Conservation (phyloP, 1,284 basidiomycete genomes). For the Xerocomus nothofagi region DNA sequence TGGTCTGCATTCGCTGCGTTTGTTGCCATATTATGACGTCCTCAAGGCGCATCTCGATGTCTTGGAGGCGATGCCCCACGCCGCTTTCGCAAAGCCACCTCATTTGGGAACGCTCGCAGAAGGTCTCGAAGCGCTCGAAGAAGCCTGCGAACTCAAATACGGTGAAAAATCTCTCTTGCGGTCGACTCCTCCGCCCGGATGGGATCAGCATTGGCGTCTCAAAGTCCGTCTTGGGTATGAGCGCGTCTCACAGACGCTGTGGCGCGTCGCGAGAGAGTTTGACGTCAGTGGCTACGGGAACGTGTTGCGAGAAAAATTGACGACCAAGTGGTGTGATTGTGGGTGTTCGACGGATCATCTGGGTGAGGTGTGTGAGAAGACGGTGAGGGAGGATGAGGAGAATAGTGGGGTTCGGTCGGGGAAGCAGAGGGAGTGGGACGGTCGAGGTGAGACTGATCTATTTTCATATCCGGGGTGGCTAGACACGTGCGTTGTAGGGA, state of each 20-base stretch:
- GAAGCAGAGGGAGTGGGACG: conserved; percentile 71
- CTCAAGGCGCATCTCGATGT: conserved; percentile 59
- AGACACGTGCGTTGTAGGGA: conserved; percentile 34
- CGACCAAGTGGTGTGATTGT: conserved; percentile 72
- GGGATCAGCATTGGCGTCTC: conserved; percentile 53
- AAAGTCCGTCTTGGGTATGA: conserved; percentile 64
- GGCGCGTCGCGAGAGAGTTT: conserved; percentile 66
- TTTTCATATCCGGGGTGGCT: background rate
- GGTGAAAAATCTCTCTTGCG: conserved; percentile 35
- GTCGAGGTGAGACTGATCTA: conserved; percentile 44
- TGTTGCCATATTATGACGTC: conserved; percentile 58
- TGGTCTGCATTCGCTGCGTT: conserved; percentile 61
- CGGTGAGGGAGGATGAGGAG: conserved; percentile 65
- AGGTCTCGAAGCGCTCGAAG: conserved; percentile 57
- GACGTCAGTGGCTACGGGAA: conserved; percentile 67
- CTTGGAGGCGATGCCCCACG: conserved; percentile 53
- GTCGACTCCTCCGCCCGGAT: conserved; percentile 39
- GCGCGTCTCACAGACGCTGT: conserved; percentile 56
- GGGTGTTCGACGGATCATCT: conserved; percentile 74
- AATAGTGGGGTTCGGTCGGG: conserved; percentile 52
- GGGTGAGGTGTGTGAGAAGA: conserved; percentile 69
- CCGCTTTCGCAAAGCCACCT: conserved; percentile 60
- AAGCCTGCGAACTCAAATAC: conserved; percentile 56
- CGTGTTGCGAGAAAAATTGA: conserved; percentile 67
- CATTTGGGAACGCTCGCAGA: conserved; percentile 57